Evolutionary conservation across 1,139 yeast genomes (phyloP), one percentile per base, ranked within the genome.

Genomic region (Saccharomycopsis hybrid): DNA sequence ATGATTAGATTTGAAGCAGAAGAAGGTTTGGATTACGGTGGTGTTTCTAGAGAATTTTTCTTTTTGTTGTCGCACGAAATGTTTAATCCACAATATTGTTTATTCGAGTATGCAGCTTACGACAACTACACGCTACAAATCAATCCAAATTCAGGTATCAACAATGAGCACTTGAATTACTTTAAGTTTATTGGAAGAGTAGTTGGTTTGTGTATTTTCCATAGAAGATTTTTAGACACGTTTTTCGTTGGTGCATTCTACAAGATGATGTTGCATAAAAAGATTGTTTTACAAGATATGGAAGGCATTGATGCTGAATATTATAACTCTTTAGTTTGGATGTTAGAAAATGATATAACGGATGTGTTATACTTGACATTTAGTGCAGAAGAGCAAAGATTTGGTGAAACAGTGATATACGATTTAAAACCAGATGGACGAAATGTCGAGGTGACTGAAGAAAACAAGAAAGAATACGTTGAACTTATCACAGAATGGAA

Each of bases 1-100:
- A 92, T 92, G 98, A 94, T 92, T 66, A 90, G 92, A 67, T 92
- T 94, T 62, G 98, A 92, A 60, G 98, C 98, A 55, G 99, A 92
- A 73, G 98, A 92, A 74, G 99, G 98, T 67, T 77, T 94, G 60
- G 99, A 92, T 73, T 92, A 92, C 65, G 98, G 98, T 76, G 99
- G 99, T 65, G 97, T 92, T 57, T 88, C 97, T 31, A 80, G 98
- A 72, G 99, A 92, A 68, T 92, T 88, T 68, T 92, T 94, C 82
- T 92, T 89, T 70, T 75, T 90, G 63, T 74, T 92, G 58, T 90
- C 97, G 2, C 98, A 92, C 65, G 97, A 94, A 69, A 94, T 92
- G 97, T 92, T 92, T 69, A 90, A 94, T 66, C 99, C 99, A 54
- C 88, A 90, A 69, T 92, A 94, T 69, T 90, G 98, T 70, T 73